phyloP scores from a whole-genome alignment of 2,329 filamentous ascomycete species.

The Lasiodiplodia gonubiensis region DNA sequence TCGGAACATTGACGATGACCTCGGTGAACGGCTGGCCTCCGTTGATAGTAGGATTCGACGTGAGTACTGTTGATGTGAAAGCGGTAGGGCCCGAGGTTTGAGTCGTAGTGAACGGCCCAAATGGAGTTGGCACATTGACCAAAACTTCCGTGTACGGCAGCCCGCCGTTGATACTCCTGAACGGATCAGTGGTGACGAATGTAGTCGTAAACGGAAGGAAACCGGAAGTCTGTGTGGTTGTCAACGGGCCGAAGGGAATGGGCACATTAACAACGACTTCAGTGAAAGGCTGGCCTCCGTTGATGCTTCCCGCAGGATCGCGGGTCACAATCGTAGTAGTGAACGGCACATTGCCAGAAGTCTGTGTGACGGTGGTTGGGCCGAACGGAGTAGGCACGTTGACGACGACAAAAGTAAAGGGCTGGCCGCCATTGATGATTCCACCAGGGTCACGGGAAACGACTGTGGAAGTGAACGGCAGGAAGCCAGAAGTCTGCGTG shows the following conservation, averaged over 20 bases:
- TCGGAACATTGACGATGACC: background rate
- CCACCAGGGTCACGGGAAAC: background rate
- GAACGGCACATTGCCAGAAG: background rate
- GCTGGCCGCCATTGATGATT: background rate
- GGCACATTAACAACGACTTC: background rate
- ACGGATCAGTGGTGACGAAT: background rate
- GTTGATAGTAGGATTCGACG: background rate
- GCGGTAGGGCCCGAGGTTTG: background rate
- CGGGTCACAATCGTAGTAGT: background rate
- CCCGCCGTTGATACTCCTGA: background rate
- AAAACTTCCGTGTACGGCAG: background rate
- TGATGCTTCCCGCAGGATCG: background rate
- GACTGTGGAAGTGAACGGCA: background rate
- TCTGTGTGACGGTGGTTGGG: background rate
- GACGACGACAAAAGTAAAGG: background rate
- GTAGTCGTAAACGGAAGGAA: background rate
- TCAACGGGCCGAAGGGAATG: background rate
- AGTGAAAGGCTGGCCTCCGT: background rate
- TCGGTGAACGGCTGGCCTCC: background rate
- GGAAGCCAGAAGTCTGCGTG: background rate
- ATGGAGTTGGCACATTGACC: background rate
- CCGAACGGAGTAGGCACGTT: background rate
- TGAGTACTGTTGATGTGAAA: background rate
- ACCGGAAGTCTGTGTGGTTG: background rate
- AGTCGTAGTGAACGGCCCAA: background rate